Conservation (phyloP, 805 yeast species). For the Debaryomyces prosopidis region DNA sequence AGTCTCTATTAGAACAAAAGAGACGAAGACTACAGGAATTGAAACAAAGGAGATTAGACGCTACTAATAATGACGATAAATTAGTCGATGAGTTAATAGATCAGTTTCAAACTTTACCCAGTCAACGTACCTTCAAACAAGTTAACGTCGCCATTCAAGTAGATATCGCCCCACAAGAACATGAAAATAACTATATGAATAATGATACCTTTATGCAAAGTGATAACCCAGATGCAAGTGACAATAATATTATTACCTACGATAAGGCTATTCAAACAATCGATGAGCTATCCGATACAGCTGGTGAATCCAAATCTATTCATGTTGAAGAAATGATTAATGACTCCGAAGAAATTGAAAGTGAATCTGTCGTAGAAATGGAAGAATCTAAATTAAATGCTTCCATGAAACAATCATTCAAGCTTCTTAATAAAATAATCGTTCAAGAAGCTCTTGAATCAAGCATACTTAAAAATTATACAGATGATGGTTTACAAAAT, state of each 20-base stretch:
- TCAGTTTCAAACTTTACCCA: conserved; percentile 7
- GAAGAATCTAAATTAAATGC: conserved; percentile 20
- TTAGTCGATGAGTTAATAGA: conserved; percentile 17
- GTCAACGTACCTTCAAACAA: conserved; percentile 2
- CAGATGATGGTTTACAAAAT: neutral
- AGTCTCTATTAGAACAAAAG: conserved; percentile 39
- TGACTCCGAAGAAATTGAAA: neutral
- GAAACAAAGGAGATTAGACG: conserved; percentile 16
- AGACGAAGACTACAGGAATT: conserved; percentile 33
- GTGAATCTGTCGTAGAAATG: conserved; percentile 2
- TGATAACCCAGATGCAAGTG: neutral
- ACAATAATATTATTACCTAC: conserved; percentile 14
- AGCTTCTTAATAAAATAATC: conserved; percentile 20
- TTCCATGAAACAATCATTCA: conserved; percentile 22
- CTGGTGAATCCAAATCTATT: neutral
- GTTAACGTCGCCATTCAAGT: conserved; percentile 31
- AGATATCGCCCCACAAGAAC: conserved; percentile 9
- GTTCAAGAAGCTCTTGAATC: conserved; percentile 9
- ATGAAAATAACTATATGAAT: neutral
- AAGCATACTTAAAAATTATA: conserved; percentile 3
- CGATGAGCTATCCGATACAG: conserved; percentile 2
- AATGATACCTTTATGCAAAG: neutral
- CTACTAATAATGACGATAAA: conserved; percentile 30
- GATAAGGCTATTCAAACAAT: conserved; percentile 23
- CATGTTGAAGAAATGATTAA: neutral